These are phyloP conservation scores for Microbotryum silenes-acaulis DNA, from an alignment of 1,284 basidiomycete species.

Conservation along the genomic window DNA sequence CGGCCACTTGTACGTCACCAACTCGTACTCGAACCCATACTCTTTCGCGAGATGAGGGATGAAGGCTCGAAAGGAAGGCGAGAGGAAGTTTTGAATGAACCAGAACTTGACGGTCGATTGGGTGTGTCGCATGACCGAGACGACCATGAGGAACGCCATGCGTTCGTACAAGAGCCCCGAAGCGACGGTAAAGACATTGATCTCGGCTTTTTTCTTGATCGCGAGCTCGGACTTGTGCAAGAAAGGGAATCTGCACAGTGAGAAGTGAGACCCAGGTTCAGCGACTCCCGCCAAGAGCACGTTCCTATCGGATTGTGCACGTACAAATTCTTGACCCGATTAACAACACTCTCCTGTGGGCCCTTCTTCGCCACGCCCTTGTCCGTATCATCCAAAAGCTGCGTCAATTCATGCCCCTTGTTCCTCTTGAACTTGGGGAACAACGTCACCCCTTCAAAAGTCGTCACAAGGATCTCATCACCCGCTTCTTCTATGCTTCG, in stretches of 20 bases:
- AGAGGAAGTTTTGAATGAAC: constrained; percentile 99
- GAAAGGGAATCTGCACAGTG: constrained; percentile 24
- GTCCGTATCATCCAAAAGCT: constrained; percentile 58
- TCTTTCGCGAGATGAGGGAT: constrained; percentile 41
- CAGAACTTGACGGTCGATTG: constrained; percentile 93
- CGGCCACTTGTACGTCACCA: constrained; percentile 98
- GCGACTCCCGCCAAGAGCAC: no score
- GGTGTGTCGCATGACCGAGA: constrained; percentile 89
- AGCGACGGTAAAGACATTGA: constrained; percentile 98
- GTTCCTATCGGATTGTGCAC: not conserved
- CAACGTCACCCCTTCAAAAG: constrained; percentile 78
- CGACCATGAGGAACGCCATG: constrained; percentile 95
- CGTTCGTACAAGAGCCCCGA: constrained; percentile 95
- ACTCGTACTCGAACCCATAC: constrained; percentile 90
- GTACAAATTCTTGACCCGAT: constrained; percentile 26
- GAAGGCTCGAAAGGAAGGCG: constrained; percentile 77
- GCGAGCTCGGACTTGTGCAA: constrained; percentile 10
- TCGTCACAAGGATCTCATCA: constrained; percentile 62
- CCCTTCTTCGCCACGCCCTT: not conserved
- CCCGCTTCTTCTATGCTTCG: constrained; percentile 55
- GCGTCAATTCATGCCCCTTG: constrained; percentile 67
- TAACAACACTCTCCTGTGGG: constrained; percentile 2
- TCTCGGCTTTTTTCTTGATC: constrained; percentile 60
- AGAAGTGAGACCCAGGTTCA: no score
- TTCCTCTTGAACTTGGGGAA: constrained; percentile 68